Base-by-base conservation (phyloP, 2,329 filamentous ascomycete genomes). In the Lasiodiplodia hormozganensis region DNA sequence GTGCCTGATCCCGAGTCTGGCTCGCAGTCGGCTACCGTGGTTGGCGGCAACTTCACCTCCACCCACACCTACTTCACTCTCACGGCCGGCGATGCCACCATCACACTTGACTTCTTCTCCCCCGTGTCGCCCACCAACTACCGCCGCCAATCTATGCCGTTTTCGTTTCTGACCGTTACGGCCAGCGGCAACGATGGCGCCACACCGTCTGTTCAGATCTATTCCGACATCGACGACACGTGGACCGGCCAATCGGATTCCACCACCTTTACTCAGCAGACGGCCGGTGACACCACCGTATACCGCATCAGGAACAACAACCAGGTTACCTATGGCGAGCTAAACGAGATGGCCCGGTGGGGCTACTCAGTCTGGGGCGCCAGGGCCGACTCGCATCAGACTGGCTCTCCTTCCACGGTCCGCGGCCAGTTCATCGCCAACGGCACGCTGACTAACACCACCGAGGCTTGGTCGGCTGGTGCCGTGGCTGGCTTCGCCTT, bases 61-160 rank as follows among this genome's bases (percentile, higher is more conserved):
- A 83, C 81, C 0, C 82, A 82, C 71, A 78, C 79, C 4, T 70
- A 78, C 4, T 83, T 83, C 68, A 77, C 73, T 7, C 73, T 83
- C 14, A 74, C 72, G 43, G 81, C 81, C 18, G 80, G 80, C 0
- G 43, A 72, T 14, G 77, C 76, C 7, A 74, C 66, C 12, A 73
- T 83, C 43, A 77, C 73, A 0, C 70, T 84, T 38, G 82, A 83
- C 69, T 83, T 83, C 69, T 80, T 83, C 69, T 83, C 82, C 16
- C 82, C 81, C 0, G 78, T 83, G 4, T 81, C 80, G 3, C 80
- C 81, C 2, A 76, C 76, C 1, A 77, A 83, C 70, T 80, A 81
- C 68, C 64, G 80, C 4, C 77, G 82, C 18, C 82, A 84, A 67
- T 83, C 80, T 10, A 75, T 83, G 60, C 82, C 82, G 40, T 83